Conservation (phyloP, 164 flowering plant species). For the Magnolia sinica region DNA sequence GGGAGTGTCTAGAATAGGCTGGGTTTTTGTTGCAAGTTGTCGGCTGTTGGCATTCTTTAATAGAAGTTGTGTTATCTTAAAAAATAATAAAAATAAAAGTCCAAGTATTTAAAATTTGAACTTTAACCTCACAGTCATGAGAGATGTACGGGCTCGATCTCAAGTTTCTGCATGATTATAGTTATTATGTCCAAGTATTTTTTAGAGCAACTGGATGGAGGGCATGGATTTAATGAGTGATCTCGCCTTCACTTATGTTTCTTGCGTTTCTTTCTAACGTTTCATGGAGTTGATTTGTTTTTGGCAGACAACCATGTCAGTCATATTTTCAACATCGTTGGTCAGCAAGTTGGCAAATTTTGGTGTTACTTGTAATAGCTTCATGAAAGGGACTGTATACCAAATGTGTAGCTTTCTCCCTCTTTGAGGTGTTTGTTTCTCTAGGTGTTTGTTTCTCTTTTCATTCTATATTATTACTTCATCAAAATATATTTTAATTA, state of each 20-base stretch:
- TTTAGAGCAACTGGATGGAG: not conserved
- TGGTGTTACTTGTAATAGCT: too few relatives aligned
- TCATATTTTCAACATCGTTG: not conserved
- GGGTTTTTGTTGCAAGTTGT: too few relatives aligned
- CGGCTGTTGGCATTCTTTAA: too few relatives aligned
- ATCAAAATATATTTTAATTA: too few relatives aligned
- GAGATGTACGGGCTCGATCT: not conserved
- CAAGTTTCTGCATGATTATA: not conserved
- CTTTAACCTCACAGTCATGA: not conserved
- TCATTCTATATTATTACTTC: not conserved
- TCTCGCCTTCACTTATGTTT: too few relatives aligned
- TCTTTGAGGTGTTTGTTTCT: not conserved
- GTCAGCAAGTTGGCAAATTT: too few relatives aligned
- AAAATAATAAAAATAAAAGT: too few relatives aligned
- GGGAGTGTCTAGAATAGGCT: too few relatives aligned
- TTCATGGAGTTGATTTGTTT: not conserved
- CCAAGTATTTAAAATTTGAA: not conserved
- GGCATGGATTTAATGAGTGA: not conserved
- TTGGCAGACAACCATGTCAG: not conserved
- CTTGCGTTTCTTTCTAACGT: not conserved
- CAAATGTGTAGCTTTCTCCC: too few relatives aligned
- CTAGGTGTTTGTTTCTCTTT: not conserved
- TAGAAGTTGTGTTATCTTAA: too few relatives aligned
- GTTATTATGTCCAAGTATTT: not conserved
- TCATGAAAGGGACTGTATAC: too few relatives aligned